Conservation (phyloP, 2,329 filamentous ascomycete species). For the Fusarium sp. region DNA sequence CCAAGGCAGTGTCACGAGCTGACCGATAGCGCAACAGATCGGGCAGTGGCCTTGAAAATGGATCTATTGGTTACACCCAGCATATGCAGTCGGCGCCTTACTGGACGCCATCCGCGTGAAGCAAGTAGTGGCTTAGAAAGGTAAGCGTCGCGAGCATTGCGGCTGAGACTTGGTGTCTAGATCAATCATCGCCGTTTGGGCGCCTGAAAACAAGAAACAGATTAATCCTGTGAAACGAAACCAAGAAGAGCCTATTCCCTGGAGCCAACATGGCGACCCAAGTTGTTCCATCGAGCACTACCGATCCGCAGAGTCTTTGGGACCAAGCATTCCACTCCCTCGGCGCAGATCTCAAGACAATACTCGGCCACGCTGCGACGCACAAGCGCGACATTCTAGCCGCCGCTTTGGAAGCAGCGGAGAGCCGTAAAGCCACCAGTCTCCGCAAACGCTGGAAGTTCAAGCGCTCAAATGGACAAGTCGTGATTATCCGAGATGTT, state of each 20-base stretch:
- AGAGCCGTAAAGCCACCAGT: not conserved
- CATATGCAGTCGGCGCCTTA: not conserved
- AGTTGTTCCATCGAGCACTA: rapidly evolving
- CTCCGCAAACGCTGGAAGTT: constrained; percentile 13
- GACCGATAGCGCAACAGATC: not conserved
- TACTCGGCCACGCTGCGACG: not conserved
- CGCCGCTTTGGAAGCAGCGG: not conserved
- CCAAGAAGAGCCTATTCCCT: rapidly evolving
- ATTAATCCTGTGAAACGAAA: not conserved
- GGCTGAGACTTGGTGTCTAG: not conserved
- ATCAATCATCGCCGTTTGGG: too few species aligned
- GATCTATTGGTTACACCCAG: not conserved
- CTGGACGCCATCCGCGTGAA: not conserved
- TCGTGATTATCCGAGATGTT: constrained; percentile 5
- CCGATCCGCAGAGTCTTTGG: not conserved
- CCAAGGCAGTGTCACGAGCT: not conserved
- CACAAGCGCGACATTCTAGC: not conserved
- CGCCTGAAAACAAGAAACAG: not conserved
- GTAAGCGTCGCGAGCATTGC: not conserved
- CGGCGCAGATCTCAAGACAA: not conserved
- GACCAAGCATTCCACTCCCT: not conserved
- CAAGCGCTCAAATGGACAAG: constrained; percentile 1
- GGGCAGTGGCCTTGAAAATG: not conserved
- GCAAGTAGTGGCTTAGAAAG: too few species aligned
- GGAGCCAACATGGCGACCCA: rapidly evolving